phyloP scores from a whole-genome alignment of 495 filamentous ascomycete genomes.

The Trichoderma asperelloides region DNA sequence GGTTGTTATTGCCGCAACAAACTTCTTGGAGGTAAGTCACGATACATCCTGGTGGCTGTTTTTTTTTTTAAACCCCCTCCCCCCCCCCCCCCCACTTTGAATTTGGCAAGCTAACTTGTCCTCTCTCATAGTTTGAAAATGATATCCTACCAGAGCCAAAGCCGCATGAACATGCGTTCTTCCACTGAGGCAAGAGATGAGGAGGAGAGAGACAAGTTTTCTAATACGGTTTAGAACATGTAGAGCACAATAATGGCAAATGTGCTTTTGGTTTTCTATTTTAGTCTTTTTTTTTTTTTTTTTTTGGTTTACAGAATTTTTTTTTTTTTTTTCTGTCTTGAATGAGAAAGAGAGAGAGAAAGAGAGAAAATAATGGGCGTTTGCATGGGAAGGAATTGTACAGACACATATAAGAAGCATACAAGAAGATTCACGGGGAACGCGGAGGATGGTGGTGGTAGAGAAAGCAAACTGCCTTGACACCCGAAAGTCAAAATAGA shows the following conservation, averaged over 20 bases:
- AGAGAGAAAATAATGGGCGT: background rate
- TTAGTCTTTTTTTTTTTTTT: background rate
- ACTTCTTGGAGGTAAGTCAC: slow-evolving; percentile 48
- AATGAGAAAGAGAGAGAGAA: background rate
- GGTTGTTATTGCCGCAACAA: slow-evolving; percentile 48
- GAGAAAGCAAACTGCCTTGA: background rate
- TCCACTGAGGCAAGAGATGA: background rate
- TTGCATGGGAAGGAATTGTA: background rate
- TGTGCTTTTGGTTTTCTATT: background rate
- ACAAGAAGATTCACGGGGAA: background rate
- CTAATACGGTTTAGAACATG: background rate
- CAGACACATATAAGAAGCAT: background rate
- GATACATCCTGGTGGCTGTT: background rate
- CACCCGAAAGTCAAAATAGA: background rate
- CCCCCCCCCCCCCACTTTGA: too few species aligned
- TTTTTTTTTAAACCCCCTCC: background rate
- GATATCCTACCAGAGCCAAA: slow-evolving; percentile 24
- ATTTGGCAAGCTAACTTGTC: background rate
- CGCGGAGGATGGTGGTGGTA: background rate
- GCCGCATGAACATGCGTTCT: slow-evolving; percentile 7
- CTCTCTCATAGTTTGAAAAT: slow-evolving; percentile 29
- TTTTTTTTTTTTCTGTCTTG: background rate
- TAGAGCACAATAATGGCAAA: background rate
- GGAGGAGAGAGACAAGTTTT: too few species aligned
- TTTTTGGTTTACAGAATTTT: background rate